phyloP scores from a whole-genome alignment of 2,329 filamentous ascomycete species.

The Epichloe uncinata region DNA sequence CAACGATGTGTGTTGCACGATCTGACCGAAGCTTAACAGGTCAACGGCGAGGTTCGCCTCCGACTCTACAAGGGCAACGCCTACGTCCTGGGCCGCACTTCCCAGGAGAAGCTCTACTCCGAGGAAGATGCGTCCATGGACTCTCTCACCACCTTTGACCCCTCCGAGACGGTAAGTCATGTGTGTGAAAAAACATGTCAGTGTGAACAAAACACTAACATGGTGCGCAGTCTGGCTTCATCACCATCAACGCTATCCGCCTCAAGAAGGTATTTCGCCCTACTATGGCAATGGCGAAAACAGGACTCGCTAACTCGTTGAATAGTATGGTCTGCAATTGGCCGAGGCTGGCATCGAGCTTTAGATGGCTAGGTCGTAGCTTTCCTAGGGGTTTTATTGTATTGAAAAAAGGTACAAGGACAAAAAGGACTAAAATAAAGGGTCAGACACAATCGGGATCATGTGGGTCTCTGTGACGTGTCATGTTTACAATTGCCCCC shows the following conservation, averaged over 20 bases:
- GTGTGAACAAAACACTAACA: neutral
- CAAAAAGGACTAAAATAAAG: too few species aligned
- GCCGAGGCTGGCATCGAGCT: constrained; percentile 2
- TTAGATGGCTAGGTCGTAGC: neutral
- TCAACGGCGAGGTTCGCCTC: constrained; percentile 24
- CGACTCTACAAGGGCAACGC: constrained; percentile 19
- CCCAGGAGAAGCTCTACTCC: constrained; percentile 31
- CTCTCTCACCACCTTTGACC: constrained; percentile 28
- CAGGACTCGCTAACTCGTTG: neutral
- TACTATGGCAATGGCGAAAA: neutral
- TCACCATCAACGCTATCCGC: constrained; percentile 54
- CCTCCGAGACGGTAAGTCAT: constrained; percentile 20
- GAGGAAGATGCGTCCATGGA: constrained; percentile 35
- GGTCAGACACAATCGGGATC: neutral
- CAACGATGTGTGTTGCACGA: neutral
- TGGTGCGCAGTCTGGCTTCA: constrained; percentile 28
- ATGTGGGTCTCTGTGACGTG: too few species aligned
- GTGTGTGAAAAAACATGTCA: neutral
- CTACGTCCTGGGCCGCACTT: constrained; percentile 28
- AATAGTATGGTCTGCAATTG: constrained; percentile 1
- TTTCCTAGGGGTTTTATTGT: too few species aligned
- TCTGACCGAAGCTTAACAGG: constrained; percentile 1
- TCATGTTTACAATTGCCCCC: too few species aligned
- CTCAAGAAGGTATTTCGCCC: constrained; percentile 28
- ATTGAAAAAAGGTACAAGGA: too few species aligned